phyloP scores from a whole-genome alignment of 1,139 yeast species.

The Candida smagusa region DNA sequence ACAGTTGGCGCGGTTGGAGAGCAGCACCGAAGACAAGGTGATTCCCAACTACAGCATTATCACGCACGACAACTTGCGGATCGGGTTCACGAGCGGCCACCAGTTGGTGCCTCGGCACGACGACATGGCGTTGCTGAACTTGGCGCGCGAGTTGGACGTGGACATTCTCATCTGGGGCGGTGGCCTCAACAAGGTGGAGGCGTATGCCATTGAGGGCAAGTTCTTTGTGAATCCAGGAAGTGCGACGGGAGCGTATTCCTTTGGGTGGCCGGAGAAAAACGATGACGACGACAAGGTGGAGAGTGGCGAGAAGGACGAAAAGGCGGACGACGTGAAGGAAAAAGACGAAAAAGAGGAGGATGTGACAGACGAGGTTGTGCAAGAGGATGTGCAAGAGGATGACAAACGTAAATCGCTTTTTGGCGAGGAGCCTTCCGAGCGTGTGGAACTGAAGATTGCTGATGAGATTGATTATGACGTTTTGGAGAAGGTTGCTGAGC shows the following conservation, averaged over 20 bases:
- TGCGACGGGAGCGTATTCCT: constrained; percentile 84
- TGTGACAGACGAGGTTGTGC: not conserved
- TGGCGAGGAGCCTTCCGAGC: constrained; percentile 11
- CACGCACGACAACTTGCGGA: constrained; percentile 64
- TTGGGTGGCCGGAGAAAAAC: constrained; percentile 40
- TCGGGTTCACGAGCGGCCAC: constrained; percentile 85
- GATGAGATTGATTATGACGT: constrained; percentile 17
- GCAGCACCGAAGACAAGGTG: constrained; percentile 27
- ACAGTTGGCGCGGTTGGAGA: constrained; percentile 25
- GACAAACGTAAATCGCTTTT: constrained; percentile 1
- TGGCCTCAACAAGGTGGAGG: constrained; percentile 89
- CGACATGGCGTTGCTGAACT: constrained; percentile 74
- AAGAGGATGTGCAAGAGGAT: constrained; percentile 2
- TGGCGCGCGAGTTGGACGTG: constrained; percentile 89
- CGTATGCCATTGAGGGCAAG: constrained; percentile 87
- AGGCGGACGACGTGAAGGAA: constrained; percentile 2
- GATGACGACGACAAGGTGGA: constrained; percentile 46
- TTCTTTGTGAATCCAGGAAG: constrained; percentile 95
- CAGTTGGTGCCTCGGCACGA: constrained; percentile 83
- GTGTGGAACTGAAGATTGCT: constrained; percentile 9
- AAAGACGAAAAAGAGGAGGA: constrained; percentile 6
- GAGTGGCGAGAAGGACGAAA: constrained; percentile 31
- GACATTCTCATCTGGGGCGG: constrained; percentile 90
- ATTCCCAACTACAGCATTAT: constrained; percentile 68
- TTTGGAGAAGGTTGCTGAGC: constrained; percentile 14